Evolutionary conservation across 2,329 filamentous ascomycete species (phyloP).

Genomic region (Leptosphaerulina australis): DNA sequence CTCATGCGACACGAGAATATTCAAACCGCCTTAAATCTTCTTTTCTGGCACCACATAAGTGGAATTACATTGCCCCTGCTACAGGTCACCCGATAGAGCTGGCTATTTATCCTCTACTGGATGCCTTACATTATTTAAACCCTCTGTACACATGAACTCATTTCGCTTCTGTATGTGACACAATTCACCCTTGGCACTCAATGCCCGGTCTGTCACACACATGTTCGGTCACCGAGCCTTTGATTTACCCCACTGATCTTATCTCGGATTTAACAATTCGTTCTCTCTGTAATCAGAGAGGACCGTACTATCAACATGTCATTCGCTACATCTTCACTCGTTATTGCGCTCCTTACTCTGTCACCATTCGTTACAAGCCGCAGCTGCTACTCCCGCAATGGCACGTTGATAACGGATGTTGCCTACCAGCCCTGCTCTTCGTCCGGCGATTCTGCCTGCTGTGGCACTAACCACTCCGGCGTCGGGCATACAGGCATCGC

Average conservation of each 20-base stretch:
- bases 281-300: no score
- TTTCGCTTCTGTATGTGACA: slow-evolving; percentile 6
- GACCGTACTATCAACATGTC: no score
- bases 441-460: slow-evolving; percentile 9
- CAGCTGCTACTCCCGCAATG: slow-evolving; percentile 20
- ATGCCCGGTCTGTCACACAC: not conserved
- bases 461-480: slow-evolving; percentile 17
- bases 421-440: slow-evolving; percentile 20
- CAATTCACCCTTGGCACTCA: not conserved
- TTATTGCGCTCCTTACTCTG: not conserved
- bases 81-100: no score
- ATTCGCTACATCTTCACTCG: not conserved
- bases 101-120: not conserved
- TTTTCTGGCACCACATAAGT: no score
- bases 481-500: slow-evolving; percentile 9
- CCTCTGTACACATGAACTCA: not conserved
- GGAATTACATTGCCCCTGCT: no score
- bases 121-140: not conserved
- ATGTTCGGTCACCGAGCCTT: not conserved
- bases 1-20: no score
- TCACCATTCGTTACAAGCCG: not conserved
- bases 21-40: no score
- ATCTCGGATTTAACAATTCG: no score
- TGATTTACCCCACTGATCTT: no score
- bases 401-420: slow-evolving; percentile 4